These are phyloP conservation scores for Fusarium decemcellulare DNA, from an alignment of 2,329 filamentous ascomycete species.

Conservation along the genomic window DNA sequence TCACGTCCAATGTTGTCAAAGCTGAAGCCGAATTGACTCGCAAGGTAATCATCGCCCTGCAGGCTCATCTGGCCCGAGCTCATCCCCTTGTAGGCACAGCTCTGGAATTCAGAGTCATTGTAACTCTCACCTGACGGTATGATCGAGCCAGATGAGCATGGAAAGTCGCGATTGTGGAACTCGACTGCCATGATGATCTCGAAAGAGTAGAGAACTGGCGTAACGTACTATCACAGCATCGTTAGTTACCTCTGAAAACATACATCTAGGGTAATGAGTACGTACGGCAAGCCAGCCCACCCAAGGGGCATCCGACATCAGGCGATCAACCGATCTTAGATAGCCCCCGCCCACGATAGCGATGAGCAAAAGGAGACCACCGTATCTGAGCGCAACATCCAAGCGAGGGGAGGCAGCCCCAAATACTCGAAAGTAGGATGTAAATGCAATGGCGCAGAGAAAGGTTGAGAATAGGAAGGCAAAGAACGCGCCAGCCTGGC, in stretches of 20 bases:
- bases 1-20: too few species aligned
- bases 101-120: not conserved
- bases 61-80: too few species aligned
- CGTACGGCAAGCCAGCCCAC: too few species aligned
- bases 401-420: not conserved
- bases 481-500: not conserved
- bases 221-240: slow-evolving; percentile 58
- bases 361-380: not conserved
- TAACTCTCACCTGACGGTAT: slow-evolving; percentile 61
- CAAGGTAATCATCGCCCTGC: too few species aligned
- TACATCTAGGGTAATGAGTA: too few species aligned
- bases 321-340: not conserved
- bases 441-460: not conserved
- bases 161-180: slow-evolving; percentile 24
- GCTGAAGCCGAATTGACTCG: too few species aligned
- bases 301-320: too few species aligned
- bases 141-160: slow-evolving; percentile 38
- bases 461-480: not conserved
- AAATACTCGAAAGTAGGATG: not conserved
- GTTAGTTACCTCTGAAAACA: too few species aligned
- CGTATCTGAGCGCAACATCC: not conserved
- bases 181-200: slow-evolving; percentile 31
- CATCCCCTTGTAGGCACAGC: not conserved
- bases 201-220: slow-evolving; percentile 71
- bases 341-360: not conserved